These are phyloP conservation scores for Rehmannia glutinosa DNA, from an alignment of 257 asterid species.

Conservation along the genomic window DNA sequence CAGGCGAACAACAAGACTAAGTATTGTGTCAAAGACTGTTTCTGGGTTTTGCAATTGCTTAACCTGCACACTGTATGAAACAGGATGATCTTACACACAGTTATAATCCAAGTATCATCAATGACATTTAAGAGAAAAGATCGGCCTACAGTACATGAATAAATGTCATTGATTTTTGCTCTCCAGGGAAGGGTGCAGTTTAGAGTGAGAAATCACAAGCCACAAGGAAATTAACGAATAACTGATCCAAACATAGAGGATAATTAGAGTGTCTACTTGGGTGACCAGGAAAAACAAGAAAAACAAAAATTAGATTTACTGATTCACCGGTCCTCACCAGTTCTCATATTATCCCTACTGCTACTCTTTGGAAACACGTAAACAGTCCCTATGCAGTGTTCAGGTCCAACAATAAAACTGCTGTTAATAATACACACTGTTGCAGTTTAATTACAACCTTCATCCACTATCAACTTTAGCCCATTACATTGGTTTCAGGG, in stretches of 20 bases:
- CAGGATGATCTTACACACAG: neutral
- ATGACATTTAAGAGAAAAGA: neutral
- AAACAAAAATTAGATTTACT: neutral
- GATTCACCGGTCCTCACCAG: neutral
- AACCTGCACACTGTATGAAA: slow-evolving; percentile 79
- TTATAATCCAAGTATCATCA: slow-evolving; percentile 13
- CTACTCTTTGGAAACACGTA: neutral
- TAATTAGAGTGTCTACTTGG: neutral
- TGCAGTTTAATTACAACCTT: neutral
- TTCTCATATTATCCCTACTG: neutral
- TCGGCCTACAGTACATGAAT: neutral
- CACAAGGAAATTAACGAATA: neutral
- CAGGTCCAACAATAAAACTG: neutral
- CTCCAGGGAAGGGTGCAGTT: neutral
- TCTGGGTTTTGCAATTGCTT: slow-evolving; percentile 79
- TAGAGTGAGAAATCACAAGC: neutral
- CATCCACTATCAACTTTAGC: neutral
- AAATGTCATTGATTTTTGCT: neutral
- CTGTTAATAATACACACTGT: neutral
- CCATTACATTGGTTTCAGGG: neutral
- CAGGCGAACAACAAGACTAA: slow-evolving; percentile 76
- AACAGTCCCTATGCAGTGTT: neutral
- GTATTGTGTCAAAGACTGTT: slow-evolving; percentile 64
- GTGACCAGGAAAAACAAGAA: neutral
- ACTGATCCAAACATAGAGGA: neutral